Conservation (phyloP, 306 rosid species). For the Quercus engelmannii region DNA sequence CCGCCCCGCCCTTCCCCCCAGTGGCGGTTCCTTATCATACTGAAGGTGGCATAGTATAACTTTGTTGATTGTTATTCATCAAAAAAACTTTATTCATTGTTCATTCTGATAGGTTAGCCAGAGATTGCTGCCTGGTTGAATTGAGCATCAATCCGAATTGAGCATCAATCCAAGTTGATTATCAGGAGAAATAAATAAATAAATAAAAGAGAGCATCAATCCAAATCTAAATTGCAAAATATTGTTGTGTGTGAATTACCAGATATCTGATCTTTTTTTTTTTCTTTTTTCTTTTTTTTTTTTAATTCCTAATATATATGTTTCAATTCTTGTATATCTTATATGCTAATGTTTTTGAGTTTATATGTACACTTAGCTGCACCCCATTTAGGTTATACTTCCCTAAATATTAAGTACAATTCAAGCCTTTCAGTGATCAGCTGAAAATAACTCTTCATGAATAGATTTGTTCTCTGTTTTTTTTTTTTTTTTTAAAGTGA, state of each 20-base stretch:
- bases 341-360: not conserved
- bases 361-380: not conserved
- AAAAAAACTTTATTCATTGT: not conserved
- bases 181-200: too few relatives aligned
- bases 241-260: not conserved
- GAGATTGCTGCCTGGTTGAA: not conserved
- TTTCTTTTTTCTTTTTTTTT: too few relatives aligned
- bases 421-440: not conserved
- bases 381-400: not conserved
- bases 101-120: not conserved
- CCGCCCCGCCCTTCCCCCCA: accelerated
- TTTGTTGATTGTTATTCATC: not conserved
- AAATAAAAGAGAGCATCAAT: not conserved
- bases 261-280: too few relatives aligned
- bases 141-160: not conserved
- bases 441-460: not conserved
- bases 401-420: not conserved
- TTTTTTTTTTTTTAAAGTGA: too few relatives aligned
- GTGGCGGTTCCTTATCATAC: too few relatives aligned
- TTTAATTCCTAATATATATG: not conserved
- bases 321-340: not conserved
- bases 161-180: not conserved
- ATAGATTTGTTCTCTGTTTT: not conserved
- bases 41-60: not conserved
- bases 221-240: not conserved